These are phyloP conservation scores for Penicillium sp. DNA, from an alignment of 2,329 filamentous ascomycete genomes.

Conservation along the genomic window DNA sequence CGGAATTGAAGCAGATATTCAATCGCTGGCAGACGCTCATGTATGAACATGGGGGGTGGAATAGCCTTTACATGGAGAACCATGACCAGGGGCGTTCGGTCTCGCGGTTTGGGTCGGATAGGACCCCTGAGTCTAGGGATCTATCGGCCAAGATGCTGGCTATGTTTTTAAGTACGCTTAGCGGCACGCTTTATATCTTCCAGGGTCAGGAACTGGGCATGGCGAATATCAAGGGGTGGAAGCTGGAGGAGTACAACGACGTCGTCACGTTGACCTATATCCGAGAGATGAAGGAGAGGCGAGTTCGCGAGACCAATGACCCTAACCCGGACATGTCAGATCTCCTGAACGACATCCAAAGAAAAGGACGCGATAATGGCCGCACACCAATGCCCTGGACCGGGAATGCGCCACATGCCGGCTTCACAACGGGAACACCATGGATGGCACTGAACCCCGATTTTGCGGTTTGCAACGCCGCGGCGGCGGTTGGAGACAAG, in stretches of 20 bases:
- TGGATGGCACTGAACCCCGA: too few species aligned
- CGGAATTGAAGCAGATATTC: background rate
- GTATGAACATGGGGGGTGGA: background rate
- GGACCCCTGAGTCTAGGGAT: conserved; percentile 53
- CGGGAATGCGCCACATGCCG: too few species aligned
- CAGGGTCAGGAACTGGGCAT: conserved; percentile 65
- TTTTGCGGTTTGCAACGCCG: background rate
- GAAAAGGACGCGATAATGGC: too few species aligned
- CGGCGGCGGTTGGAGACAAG: background rate
- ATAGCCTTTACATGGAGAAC: conserved; percentile 55
- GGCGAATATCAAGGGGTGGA: too few species aligned
- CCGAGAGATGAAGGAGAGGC: too few species aligned
- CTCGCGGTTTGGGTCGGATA: conserved; percentile 55
- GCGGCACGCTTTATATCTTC: conserved; percentile 63
- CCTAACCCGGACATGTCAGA: too few species aligned
- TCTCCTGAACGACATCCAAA: too few species aligned
- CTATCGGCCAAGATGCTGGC: conserved; percentile 57
- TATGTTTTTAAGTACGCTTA: conserved; percentile 54
- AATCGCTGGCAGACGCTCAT: background rate
- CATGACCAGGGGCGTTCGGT: conserved; percentile 65
- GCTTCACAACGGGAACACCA: too few species aligned
- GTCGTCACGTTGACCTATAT: too few species aligned
- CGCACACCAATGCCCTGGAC: too few species aligned
- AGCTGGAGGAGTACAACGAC: too few species aligned
- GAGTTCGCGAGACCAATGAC: too few species aligned